phyloP scores from a whole-genome alignment of 176 grass and related monocot species.

The Oryza longistaminata region DNA sequence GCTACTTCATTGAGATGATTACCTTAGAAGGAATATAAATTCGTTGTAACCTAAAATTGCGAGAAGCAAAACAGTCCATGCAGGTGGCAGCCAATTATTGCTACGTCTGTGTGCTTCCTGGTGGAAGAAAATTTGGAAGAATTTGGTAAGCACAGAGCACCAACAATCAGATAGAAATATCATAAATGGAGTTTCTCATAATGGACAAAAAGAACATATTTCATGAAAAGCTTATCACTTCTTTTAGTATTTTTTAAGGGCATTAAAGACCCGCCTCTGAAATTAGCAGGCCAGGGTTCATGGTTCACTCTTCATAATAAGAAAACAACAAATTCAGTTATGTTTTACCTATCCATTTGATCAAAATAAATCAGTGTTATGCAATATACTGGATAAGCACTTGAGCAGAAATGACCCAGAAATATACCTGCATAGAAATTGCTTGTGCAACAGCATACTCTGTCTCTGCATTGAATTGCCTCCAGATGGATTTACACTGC shows the following conservation, averaged over 20 bases:
- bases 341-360: neutral
- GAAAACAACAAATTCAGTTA: slow-evolving; percentile 24
- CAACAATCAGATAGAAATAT: neutral
- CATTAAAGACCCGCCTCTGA: neutral
- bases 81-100: slow-evolving; percentile 61
- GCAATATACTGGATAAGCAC: neutral
- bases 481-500: slow-evolving; percentile 82
- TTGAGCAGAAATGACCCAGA: neutral
- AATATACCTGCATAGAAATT: slow-evolving; percentile 61
- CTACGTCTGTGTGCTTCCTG: slow-evolving; percentile 70
- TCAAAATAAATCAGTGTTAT: slow-evolving; percentile 22
- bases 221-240: neutral
- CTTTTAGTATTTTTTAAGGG: neutral
- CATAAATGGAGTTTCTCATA: slow-evolving; percentile 30
- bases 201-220: neutral
- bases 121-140: neutral
- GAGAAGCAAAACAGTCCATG: slow-evolving; percentile 73
- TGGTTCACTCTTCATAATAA: neutral
- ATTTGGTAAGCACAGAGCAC: slow-evolving; percentile 1
- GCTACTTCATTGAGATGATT: slow-evolving; percentile 14
- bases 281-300: neutral
- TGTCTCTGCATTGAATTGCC: slow-evolving; percentile 79
- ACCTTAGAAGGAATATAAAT: slow-evolving; percentile 87
- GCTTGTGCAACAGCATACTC: slow-evolving; percentile 75
- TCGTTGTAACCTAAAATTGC: slow-evolving; percentile 80